phyloP scores from a whole-genome alignment of 768 basidiomycete genomes.

The Termitomyces sp. region DNA sequence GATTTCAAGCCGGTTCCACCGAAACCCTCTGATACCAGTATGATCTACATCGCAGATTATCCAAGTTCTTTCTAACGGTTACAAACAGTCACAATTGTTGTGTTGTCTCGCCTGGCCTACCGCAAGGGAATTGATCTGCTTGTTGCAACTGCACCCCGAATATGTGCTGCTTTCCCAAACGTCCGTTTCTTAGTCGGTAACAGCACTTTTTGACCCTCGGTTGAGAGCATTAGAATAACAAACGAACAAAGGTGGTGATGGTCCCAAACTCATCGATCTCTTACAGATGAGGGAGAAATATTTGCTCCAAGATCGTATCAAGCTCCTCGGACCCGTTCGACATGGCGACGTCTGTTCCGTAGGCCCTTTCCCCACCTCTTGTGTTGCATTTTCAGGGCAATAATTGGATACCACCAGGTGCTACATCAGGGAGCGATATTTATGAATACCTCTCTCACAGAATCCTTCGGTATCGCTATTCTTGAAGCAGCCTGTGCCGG shows the following conservation, averaged over 20 bases:
- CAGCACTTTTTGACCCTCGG: conserved; percentile 8
- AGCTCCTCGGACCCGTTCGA: conserved; percentile 75
- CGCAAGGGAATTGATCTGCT: conserved; percentile 96
- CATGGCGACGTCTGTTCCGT: conserved; percentile 83
- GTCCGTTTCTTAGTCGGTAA: conserved; percentile 85
- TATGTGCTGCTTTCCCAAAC: conserved; percentile 80
- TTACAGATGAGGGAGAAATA: conserved; percentile 94
- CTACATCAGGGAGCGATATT: conserved; percentile 84
- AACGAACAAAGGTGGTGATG: conserved; percentile 68
- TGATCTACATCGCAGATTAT: conserved; percentile 12
- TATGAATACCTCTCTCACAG: conserved; percentile 93
- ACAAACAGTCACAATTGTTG: conserved; percentile 72
- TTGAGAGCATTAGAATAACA: background rate
- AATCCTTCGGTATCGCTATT: conserved; percentile 96
- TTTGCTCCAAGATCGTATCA: conserved; percentile 86
- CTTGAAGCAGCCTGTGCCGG: conserved; percentile 95
- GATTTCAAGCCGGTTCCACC: conserved; percentile 69
- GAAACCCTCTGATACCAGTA: conserved; percentile 50
- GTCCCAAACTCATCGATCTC: conserved; percentile 91
- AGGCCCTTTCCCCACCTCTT: conserved; percentile 18
- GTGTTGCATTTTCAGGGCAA: background rate
- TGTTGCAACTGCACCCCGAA: conserved; percentile 85
- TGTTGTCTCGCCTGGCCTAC: conserved; percentile 87
- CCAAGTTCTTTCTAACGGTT: background rate
- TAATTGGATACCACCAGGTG: conserved; percentile 42